Conservation (phyloP, 2,329 filamentous ascomycete genomes). For the Exophiala lecanii-corni region DNA sequence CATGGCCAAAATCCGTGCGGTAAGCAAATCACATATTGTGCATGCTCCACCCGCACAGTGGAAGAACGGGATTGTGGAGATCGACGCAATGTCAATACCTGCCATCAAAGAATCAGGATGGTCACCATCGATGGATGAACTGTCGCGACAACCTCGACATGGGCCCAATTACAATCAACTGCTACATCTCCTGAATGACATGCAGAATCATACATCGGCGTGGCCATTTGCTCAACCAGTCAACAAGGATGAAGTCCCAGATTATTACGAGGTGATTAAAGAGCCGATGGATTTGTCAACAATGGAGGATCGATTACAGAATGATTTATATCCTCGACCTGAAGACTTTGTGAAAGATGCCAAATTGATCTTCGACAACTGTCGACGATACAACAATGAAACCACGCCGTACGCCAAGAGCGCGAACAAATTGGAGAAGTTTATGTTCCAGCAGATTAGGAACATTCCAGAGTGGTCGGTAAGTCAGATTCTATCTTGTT, state of each 20-base stretch:
- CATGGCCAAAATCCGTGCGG: conserved; percentile 88
- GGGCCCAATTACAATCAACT: conserved; percentile 95
- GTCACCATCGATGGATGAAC: conserved; percentile 96
- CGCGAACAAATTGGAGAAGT: conserved; percentile 87
- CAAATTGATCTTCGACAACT: conserved; percentile 88
- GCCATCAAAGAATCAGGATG: conserved; percentile 90
- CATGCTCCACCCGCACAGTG: conserved; percentile 82
- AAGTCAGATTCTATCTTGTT: conserved; percentile 34
- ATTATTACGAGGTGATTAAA: conserved; percentile 98
- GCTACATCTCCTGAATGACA: conserved; percentile 84
- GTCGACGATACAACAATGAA: conserved; percentile 93
- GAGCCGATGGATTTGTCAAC: conserved; percentile 95
- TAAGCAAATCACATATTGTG: conserved; percentile 80
- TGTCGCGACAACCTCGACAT: conserved; percentile 89
- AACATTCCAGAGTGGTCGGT: conserved; percentile 88
- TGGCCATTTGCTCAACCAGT: conserved; percentile 96
- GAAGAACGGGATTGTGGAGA: conserved; percentile 67
- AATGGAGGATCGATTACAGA: conserved; percentile 93
- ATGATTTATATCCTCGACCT: conserved; percentile 82
- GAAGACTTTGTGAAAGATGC: conserved; percentile 92
- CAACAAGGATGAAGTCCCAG: conserved; percentile 92
- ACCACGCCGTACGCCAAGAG: conserved; percentile 92
- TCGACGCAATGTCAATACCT: conserved; percentile 80
- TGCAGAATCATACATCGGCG: conserved; percentile 86
- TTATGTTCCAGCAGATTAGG: conserved; percentile 90